Evolutionary conservation across 1,284 basidiomycete species (phyloP).

Genomic region (Ceratobasidium papillatum): DNA sequence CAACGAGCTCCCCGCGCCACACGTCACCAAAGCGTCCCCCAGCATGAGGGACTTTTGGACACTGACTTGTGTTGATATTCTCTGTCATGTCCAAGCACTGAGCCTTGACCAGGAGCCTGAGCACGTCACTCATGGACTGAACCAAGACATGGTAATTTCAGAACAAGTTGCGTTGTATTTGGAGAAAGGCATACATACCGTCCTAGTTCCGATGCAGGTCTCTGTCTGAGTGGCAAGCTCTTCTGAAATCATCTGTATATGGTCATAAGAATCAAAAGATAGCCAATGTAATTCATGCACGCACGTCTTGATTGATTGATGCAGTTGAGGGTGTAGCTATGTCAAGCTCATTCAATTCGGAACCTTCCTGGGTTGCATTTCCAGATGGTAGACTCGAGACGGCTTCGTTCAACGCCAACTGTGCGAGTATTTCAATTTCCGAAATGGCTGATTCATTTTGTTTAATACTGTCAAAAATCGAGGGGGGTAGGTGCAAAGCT

Average conservation of each 20-base stretch:
- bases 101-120: neutral
- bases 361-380: too few species aligned
- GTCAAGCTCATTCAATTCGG: neutral
- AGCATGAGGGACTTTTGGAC: neutral
- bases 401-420: neutral
- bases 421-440: neutral
- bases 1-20: neutral
- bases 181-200: neutral
- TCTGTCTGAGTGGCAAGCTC: neutral
- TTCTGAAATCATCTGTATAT: neutral
- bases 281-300: neutral
- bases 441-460: neutral
- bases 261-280: too few species aligned
- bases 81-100: neutral
- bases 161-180: neutral
- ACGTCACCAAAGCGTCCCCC: slow-evolving; percentile 21
- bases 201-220: neutral
- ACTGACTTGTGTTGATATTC: neutral
- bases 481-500: neutral
- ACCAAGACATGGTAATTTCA: neutral
- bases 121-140: slow-evolving; percentile 1
- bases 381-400: neutral
- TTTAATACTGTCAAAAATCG: neutral
- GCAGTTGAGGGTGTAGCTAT: neutral
- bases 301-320: neutral